phyloP scores from a whole-genome alignment of 1,139 yeast genomes.

The Sugiyamaella novakii region DNA sequence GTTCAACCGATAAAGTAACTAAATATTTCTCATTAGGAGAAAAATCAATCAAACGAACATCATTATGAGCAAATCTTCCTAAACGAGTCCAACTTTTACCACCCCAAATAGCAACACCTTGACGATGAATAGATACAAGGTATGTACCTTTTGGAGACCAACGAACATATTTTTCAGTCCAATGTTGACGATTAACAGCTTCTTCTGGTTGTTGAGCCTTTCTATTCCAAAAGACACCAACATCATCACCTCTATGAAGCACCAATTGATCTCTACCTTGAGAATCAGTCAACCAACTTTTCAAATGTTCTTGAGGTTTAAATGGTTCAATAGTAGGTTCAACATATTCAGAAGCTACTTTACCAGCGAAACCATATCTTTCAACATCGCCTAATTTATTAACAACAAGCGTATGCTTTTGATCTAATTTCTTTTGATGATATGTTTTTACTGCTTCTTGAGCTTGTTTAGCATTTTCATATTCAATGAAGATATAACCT shows the following conservation, averaged over 20 bases:
- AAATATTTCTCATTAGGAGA: conserved; percentile 90
- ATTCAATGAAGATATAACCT: conserved; percentile 89
- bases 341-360: conserved; percentile 60
- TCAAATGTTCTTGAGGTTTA: conserved; percentile 76
- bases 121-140: conserved; percentile 85
- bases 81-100: conserved; percentile 73
- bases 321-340: conserved; percentile 75
- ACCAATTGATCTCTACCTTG: conserved; percentile 89
- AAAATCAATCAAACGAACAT: conserved; percentile 85
- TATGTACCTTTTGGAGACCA: conserved; percentile 95
- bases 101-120: conserved; percentile 97
- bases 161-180: conserved; percentile 85
- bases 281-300: conserved; percentile 88
- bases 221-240: conserved; percentile 88
- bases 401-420: conserved; percentile 84
- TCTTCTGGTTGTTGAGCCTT: conserved; percentile 73
- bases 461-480: conserved; percentile 66
- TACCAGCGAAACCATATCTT: conserved; percentile 71
- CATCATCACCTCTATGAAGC: conserved; percentile 76
- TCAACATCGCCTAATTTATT: conserved; percentile 86
- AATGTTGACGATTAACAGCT: conserved; percentile 74
- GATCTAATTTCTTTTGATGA: conserved; percentile 89
- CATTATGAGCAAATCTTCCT: conserved; percentile 82
- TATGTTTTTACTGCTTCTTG: conserved; percentile 76
- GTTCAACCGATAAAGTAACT: conserved; percentile 88